Evolutionary conservation across 1,139 yeast species (phyloP), one percentile per base, ranked within the genome.

Genomic region (Suhomyces wounanorum): DNA sequence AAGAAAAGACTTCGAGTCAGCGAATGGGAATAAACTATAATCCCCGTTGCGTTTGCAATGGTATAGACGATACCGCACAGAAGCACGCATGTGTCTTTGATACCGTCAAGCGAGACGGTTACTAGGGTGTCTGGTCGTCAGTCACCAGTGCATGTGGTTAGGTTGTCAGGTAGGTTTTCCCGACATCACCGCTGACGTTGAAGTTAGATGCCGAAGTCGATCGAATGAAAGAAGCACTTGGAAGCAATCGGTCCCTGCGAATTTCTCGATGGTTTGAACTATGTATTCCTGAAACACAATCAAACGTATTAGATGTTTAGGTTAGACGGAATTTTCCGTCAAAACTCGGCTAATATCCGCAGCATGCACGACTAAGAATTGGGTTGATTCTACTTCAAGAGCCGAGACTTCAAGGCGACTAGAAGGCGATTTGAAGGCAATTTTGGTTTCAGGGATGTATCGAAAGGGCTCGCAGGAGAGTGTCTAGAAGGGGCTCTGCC

Each of bases 21-120:
- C 42, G 81, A 76, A 57, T 77, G 81, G 81, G 81, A 77, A 57
- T 76, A 55, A 28, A 14, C 37, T 33, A 7, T 33, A 11, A n/a
- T 25, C n/a, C 31, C 18, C 42, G 40, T 39, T 14, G 42, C 18
- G 18, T n/a, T n/a, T 16, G 33, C 33, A 14, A 25, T 14, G 21
- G 10, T 7, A 16, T 43, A 35, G 45, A 44, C 47, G 47, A 44
- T 44, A 21, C 47, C 43, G 47, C 43, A 44, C 47, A 30, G 47
- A 44, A 44, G 43, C 35, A 30, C 16, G 33, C 26, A 8, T n/a
- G 33, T 26, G 47, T 28, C 38, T 9, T 21, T 10, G 36, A 31
- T 38, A 33, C 42, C 41, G 42, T 28, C 42, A 37, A 44, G 47
- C 47, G 43, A 39, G 47, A 44, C 41, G 41, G 43, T 44, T 11